Evolutionary conservation across 1,139 yeast genomes (phyloP).

Genomic region (Blastobotrys malaysiensis): DNA sequence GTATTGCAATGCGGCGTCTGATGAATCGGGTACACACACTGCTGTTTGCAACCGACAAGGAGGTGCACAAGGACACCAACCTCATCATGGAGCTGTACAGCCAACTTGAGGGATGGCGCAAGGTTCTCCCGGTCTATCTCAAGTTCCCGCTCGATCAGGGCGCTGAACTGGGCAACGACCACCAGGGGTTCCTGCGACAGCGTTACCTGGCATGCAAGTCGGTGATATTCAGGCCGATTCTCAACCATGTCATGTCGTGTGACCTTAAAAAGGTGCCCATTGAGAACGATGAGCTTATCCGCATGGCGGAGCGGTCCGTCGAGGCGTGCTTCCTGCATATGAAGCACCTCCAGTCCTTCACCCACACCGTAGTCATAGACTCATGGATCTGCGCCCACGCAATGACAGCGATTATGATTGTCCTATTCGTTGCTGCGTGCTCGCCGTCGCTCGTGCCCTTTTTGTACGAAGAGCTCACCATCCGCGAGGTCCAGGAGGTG

Average conservation of each 20-base stretch:
- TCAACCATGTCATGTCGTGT: neutral
- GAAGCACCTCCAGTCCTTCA: neutral
- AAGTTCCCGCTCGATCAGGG: conserved; percentile 12
- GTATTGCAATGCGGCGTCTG: conserved; percentile 19
- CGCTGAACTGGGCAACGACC: conserved; percentile 11
- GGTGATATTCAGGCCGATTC: conserved; percentile 17
- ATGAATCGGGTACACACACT: conserved; percentile 19
- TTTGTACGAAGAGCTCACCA: neutral
- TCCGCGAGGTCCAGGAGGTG: neutral
- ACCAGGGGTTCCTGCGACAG: conserved; percentile 20
- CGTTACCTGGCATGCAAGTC: conserved; percentile 19
- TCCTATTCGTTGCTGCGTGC: neutral
- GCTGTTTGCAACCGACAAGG: conserved; percentile 13
- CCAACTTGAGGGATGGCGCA: conserved; percentile 19
- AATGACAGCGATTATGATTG: neutral
- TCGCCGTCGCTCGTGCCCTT: neutral
- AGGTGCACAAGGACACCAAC: conserved; percentile 12
- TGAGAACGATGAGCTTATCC: neutral
- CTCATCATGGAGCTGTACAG: conserved; percentile 16
- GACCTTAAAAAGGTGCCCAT: neutral
- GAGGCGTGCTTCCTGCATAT: neutral
- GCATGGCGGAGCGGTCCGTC: neutral
- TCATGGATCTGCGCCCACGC: neutral
- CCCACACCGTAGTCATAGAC: neutral
- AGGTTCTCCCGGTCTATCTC: conserved; percentile 16